Base-by-base conservation (phyloP, 352 stramenopile genomes). In the Phytophthora multivora region DNA sequence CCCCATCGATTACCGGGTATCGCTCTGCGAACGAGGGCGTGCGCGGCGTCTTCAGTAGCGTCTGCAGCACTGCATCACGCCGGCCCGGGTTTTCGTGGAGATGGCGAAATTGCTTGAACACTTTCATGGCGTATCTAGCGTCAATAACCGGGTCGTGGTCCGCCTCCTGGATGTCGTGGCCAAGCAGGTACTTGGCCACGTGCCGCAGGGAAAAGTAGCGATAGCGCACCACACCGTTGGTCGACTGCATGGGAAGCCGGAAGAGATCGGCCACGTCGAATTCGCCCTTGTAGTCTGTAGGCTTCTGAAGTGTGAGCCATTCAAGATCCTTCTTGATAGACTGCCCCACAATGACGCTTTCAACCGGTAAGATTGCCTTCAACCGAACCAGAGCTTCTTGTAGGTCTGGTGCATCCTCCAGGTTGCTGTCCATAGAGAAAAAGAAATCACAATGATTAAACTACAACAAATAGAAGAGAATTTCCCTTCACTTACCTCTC, bases 251-350 rank as follows among this genome's bases (percentile, higher is more conserved):
- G 0, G 84, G 85, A 21, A 94, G 79, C 13, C 87, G 80, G 63
- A 96, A 96, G 5, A 96, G 71, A 30, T 92, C 80, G 2, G 84
- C 87, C 2, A 96, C 85, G 45, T 96, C 86, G 19, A 96, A 93
- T 56, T 90, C 86, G 18, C 78, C 70, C 60, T 84, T 88, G 82
- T 96, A 98, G 60, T 98, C 90, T 6, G 61, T 74, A 8, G 80
- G 84, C 36, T 91, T 83, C 58, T 91, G 72, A 39, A 98, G 76
- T 12, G 68, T 79, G 16, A 97, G 83, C 92, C 92, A 98, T 40
- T 96, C 83, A 11, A 97, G 75, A 63, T 98, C 92, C 55, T 98
- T 96, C 74, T 97, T 90, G 53, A 98, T 97, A 21, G 86, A 94
- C 63, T 98, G 92, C 9, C 92, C 92, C 38, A 98, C 89, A 50